Percentiles rank a stretch among this genome's conserved stretches.
phyloP scores from a whole-genome alignment of 2,329 filamentous ascomycete genomes.

The Chalaropsis ovoidea region DNA sequence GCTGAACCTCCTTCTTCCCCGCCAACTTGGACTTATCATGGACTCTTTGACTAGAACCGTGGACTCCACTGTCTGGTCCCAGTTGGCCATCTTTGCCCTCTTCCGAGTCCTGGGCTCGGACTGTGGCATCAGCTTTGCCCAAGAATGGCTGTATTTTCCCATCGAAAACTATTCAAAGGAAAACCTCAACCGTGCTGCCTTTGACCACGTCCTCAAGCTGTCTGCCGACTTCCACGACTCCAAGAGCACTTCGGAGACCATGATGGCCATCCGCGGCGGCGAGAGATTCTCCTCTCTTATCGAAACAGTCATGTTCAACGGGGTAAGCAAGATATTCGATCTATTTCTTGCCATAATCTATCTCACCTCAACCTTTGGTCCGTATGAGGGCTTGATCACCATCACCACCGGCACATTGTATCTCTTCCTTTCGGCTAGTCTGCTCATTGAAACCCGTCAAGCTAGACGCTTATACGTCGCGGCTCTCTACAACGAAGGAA shows the following conservation, averaged over 20 bases:
- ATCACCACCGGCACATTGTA: slow-evolving; percentile 49
- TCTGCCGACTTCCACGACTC: slow-evolving; percentile 53
- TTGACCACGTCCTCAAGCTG: slow-evolving; percentile 50
- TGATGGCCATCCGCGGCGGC: slow-evolving; percentile 47
- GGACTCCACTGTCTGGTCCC: slow-evolving; percentile 42
- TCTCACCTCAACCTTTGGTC: slow-evolving; percentile 47
- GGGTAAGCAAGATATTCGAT: slow-evolving; percentile 51
- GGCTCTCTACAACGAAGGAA: slow-evolving; percentile 46
- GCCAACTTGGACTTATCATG: slow-evolving; percentile 69
- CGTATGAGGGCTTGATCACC: slow-evolving; percentile 54
- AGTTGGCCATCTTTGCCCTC: slow-evolving; percentile 43
- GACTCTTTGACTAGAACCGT: slow-evolving; percentile 51
- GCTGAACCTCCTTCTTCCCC: slow-evolving; percentile 67
- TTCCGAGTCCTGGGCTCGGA: slow-evolving; percentile 46
- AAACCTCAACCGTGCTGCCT: slow-evolving; percentile 45
- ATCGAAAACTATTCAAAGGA: slow-evolving; percentile 49
- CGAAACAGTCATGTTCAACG: slow-evolving; percentile 48
- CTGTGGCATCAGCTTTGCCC: slow-evolving; percentile 44
- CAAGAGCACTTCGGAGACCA: slow-evolving; percentile 49
- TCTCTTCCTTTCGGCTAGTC: slow-evolving; percentile 43
- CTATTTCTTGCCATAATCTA: slow-evolving; percentile 50
- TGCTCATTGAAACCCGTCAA: slow-evolving; percentile 42
- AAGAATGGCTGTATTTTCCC: slow-evolving; percentile 48
- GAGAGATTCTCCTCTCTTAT: slow-evolving; percentile 46
- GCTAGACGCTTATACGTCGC: slow-evolving; percentile 43